These are phyloP conservation scores for Xenoacremonium recifei DNA, from an alignment of 2,329 filamentous ascomycete species.

Conservation along the genomic window DNA sequence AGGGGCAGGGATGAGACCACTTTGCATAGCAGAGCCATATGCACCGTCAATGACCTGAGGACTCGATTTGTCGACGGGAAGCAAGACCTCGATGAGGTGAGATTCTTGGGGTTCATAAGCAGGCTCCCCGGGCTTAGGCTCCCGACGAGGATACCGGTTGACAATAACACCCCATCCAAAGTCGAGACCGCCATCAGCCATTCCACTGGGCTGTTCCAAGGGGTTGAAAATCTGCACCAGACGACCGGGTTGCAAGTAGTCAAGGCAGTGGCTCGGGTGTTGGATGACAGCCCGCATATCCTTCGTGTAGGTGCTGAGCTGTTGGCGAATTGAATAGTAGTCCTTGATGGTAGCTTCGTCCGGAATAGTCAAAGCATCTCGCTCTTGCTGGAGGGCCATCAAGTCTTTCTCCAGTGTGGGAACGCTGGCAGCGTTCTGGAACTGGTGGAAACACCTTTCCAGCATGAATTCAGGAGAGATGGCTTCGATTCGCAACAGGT, in stretches of 20 bases:
- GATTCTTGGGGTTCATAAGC: slow-evolving; percentile 73
- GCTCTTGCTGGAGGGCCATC: slow-evolving; percentile 72
- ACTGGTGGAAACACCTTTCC: slow-evolving; percentile 97
- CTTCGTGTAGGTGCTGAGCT: slow-evolving; percentile 77
- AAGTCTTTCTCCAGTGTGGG: slow-evolving; percentile 81
- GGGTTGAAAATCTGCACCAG: slow-evolving; percentile 81
- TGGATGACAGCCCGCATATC: slow-evolving; percentile 92
- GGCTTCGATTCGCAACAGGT: slow-evolving; percentile 95
- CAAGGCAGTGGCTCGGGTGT: slow-evolving; percentile 81
- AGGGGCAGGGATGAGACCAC: slow-evolving; percentile 51
- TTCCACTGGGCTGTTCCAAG: slow-evolving; percentile 41
- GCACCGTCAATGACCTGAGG: slow-evolving; percentile 41
- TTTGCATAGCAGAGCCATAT: slow-evolving; percentile 48
- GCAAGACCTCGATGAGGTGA: slow-evolving; percentile 78
- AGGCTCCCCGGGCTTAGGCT: slow-evolving; percentile 64
- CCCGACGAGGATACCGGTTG: slow-evolving; percentile 65
- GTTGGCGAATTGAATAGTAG: slow-evolving; percentile 87
- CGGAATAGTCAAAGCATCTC: slow-evolving; percentile 70
- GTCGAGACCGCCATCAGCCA: slow-evolving; percentile 48
- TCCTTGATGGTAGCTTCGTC: slow-evolving; percentile 90
- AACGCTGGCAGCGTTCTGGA: slow-evolving; percentile 91
- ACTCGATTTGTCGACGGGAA: slow-evolving; percentile 56
- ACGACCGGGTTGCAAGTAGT: slow-evolving; percentile 85
- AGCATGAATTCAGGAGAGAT: slow-evolving; percentile 98
- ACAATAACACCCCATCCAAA: slow-evolving; percentile 95